phyloP scores from a whole-genome alignment of 768 basidiomycete genomes.

The Tylopilus subfusipes region DNA sequence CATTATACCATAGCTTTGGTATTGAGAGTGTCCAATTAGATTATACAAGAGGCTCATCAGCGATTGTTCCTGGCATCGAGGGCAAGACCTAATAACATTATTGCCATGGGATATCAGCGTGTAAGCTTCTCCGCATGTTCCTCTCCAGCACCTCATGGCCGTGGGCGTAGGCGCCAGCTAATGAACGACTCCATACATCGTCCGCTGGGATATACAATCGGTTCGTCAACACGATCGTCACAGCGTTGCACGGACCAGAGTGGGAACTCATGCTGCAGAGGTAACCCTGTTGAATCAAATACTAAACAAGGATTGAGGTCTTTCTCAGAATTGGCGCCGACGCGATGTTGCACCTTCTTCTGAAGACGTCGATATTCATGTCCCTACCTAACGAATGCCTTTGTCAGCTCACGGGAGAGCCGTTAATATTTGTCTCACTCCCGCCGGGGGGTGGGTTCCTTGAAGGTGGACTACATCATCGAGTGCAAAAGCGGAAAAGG shows the following conservation, averaged over 20 bases:
- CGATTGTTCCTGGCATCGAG: conserved; percentile 42
- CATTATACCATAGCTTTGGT: background rate
- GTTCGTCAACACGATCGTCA: conserved; percentile 73
- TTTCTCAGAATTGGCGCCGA: conserved; percentile 66
- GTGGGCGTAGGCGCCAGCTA: conserved; percentile 20
- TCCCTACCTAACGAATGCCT: conserved; percentile 79
- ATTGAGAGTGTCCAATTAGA: conserved; percentile 32
- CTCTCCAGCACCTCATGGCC: background rate
- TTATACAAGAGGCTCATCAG: conserved; percentile 60
- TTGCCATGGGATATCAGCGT: conserved; percentile 62
- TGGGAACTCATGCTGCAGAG: conserved; percentile 66
- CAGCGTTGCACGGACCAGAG: conserved; percentile 56
- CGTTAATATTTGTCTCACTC: conserved; percentile 48
- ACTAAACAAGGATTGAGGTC: background rate
- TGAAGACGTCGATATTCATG: conserved; percentile 70
- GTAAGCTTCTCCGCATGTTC: conserved; percentile 33
- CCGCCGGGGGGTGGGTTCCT: conserved; percentile 16
- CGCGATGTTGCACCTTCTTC: conserved; percentile 74
- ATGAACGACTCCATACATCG: conserved; percentile 38
- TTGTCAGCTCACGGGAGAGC: conserved; percentile 77
- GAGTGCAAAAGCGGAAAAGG: conserved; percentile 24
- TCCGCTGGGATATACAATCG: conserved; percentile 51
- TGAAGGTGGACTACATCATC: background rate
- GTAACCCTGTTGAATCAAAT: conserved; percentile 32
- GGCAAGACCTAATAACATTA: conserved; percentile 49